phyloP scores from a whole-genome alignment of 1,284 basidiomycete genomes.

The Porogramme epimiltina region DNA sequence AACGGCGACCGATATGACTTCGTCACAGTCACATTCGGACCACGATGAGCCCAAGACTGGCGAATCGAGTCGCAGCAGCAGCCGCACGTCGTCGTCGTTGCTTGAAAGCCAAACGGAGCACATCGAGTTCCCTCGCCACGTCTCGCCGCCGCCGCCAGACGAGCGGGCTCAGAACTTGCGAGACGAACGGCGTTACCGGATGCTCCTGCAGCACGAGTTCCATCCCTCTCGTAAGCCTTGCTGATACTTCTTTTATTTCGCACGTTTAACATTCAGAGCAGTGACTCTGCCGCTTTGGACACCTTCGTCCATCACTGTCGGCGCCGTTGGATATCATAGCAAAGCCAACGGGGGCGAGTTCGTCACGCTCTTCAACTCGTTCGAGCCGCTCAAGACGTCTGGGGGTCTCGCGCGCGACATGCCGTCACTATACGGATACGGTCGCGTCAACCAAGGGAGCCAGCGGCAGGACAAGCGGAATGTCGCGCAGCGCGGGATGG shows the following conservation, averaged over 20 bases:
- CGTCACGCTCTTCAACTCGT: slow-evolving; percentile 69
- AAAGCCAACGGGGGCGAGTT: slow-evolving; percentile 62
- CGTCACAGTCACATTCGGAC: not conserved
- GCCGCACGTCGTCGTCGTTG: slow-evolving; percentile 18
- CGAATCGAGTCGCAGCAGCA: slow-evolving; percentile 10
- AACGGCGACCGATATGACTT: slow-evolving; percentile 18
- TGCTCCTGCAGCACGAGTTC: slow-evolving; percentile 63
- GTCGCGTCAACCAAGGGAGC: slow-evolving; percentile 44
- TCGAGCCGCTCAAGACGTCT: slow-evolving; percentile 46
- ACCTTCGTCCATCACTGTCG: slow-evolving; percentile 59
- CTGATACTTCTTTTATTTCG: not conserved
- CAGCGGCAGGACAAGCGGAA: slow-evolving; percentile 55
- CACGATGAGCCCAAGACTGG: not conserved
- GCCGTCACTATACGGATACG: slow-evolving; percentile 58
- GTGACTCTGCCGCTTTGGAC: slow-evolving; percentile 75
- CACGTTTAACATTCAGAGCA: slow-evolving; percentile 26
- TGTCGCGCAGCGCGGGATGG: slow-evolving; percentile 54
- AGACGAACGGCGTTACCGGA: slow-evolving; percentile 65
- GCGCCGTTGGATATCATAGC: slow-evolving; percentile 71
- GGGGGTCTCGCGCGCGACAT: slow-evolving; percentile 36
- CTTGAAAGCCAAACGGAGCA: slow-evolving; percentile 11
- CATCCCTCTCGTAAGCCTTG: slow-evolving; percentile 63
- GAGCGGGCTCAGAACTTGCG: slow-evolving; percentile 44
- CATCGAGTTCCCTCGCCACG: slow-evolving; percentile 14
- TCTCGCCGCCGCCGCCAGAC: slow-evolving; percentile 38